Base-by-base conservation (phyloP, 2,329 filamentous ascomycete genomes). In the Fusarium ramigenum region DNA sequence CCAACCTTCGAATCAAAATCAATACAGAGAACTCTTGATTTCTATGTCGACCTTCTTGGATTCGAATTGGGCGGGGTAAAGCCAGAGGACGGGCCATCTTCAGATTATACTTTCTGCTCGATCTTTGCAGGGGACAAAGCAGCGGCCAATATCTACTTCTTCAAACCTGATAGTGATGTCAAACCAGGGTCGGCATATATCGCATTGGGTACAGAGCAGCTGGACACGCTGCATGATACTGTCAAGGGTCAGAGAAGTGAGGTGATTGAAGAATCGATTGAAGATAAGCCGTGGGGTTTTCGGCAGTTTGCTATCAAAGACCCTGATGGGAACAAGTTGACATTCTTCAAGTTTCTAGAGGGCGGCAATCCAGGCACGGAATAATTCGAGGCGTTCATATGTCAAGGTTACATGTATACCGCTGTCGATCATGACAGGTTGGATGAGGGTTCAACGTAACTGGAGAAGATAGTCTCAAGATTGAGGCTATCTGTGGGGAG, bases 91-190 rank as follows among this genome's bases (percentile, higher is more conserved):
- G 58, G 28, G 7, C 52, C 37, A 12, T 43, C 66, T 28, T 62
- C 58, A 40, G n/a, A 64, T 23, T 74, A 71, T 28, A 58, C 42
- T 19, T 74, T 74, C 28, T 73, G 70, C 54, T 73, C 66, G 23
- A 30, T 71, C 34, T 43, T 30, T 52, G 70, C 67, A 32, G 63
- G 63, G 28, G 50, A 72, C 21, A 72, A 57, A 54, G 71, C 66
- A 32, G 70, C 70, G 7, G 70, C 62, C 62, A 73, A 74, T 30
- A 59, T 74, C 40, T 73, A 71, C 50, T 72, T 73, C 50, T 72
- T 73, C 54, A 73, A 74, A 28, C 54, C 70, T 28, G 46, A 54
- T 46, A 30, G 28, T 15, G 25, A 30, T 39, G 25, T 53, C 53
- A 74, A 30, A 16, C 66, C 66, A 7, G 16, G 70, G 7, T 74